These are phyloP conservation scores for Somion occarium DNA, from an alignment of 1,284 basidiomycete genomes.

Conservation along the genomic window DNA sequence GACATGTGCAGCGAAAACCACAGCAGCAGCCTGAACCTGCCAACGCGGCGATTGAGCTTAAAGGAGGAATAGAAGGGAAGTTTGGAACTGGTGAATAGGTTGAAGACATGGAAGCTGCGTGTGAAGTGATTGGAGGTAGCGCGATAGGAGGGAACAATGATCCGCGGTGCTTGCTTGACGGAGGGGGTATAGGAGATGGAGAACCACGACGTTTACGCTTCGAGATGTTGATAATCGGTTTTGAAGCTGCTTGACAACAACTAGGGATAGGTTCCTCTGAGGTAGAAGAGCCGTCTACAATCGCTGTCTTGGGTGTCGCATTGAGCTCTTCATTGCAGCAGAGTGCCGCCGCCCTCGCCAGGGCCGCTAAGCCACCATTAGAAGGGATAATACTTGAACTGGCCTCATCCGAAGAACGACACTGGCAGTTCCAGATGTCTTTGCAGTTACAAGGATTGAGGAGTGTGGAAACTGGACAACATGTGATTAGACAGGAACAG, in stretches of 20 bases:
- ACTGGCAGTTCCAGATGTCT: slow-evolving; percentile 52
- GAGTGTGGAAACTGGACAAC: slow-evolving; percentile 21
- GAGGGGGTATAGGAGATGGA: slow-evolving; percentile 2
- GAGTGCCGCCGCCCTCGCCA: slow-evolving; percentile 48
- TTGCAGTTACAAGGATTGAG: slow-evolving; percentile 63
- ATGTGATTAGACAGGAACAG: slow-evolving; percentile 7
- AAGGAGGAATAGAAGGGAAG: slow-evolving; percentile 54
- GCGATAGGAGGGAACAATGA: slow-evolving; percentile 39
- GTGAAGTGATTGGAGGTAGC: slow-evolving; percentile 6
- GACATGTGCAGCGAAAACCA: slow-evolving; percentile 64
- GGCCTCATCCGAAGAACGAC: slow-evolving; percentile 26
- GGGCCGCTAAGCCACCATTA: slow-evolving; percentile 35
- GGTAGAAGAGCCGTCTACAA: neutral
- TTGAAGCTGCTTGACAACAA: slow-evolving; percentile 1
- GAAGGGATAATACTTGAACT: slow-evolving; percentile 6
- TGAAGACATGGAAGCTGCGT: neutral
- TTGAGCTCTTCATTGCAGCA: slow-evolving; percentile 23
- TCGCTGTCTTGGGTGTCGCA: neutral
- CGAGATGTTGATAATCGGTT: neutral
- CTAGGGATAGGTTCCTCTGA: slow-evolving; percentile 4
- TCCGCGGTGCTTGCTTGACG: slow-evolving; percentile 8
- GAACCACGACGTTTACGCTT: slow-evolving; percentile 3
- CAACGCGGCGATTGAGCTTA: slow-evolving; percentile 48
- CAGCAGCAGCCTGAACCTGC: slow-evolving; percentile 68
- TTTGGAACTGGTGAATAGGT: slow-evolving; percentile 29